phyloP scores from a whole-genome alignment of 768 basidiomycete species.

The Suillus decipiens region DNA sequence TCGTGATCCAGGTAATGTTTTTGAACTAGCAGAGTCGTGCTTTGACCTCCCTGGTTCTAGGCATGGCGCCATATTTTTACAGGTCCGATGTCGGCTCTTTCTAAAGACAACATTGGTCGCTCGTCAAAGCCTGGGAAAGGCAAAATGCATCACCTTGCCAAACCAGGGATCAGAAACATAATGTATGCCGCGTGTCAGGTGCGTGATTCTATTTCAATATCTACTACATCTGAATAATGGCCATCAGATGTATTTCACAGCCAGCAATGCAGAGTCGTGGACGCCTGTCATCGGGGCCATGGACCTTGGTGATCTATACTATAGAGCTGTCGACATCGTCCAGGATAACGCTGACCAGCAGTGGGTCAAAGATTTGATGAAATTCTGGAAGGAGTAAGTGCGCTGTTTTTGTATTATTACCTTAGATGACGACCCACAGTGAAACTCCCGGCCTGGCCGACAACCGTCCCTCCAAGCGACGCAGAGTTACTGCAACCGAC shows the following conservation, averaged over 20 bases:
- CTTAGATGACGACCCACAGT: background rate
- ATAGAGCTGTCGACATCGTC: background rate
- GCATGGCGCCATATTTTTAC: conserved; percentile 8
- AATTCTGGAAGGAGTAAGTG: conserved; percentile 8
- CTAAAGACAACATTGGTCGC: background rate
- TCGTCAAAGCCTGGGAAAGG: conserved; percentile 4
- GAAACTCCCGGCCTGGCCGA: too few relatives aligned
- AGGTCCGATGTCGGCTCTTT: conserved; percentile 3
- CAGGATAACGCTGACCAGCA: conserved; percentile 1
- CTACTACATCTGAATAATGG: background rate
- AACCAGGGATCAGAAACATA: conserved; percentile 8
- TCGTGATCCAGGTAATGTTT: background rate
- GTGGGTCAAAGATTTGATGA: conserved; percentile 11
- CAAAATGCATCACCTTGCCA: background rate
- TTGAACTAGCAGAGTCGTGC: background rate
- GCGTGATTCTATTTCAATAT: too few relatives aligned
- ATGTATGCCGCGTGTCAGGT: conserved; percentile 10
- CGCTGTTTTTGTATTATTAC: background rate
- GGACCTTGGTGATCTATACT: conserved; percentile 9
- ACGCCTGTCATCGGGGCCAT: background rate
- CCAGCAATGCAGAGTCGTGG: background rate
- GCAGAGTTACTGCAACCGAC: too few relatives aligned
- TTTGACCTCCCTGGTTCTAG: background rate
- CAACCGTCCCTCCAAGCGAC: too few relatives aligned
- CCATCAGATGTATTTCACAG: conserved; percentile 2